These are phyloP conservation scores for Porcisia hertigi DNA, from an alignment of 208 protist species.

Conservation along the genomic window DNA sequence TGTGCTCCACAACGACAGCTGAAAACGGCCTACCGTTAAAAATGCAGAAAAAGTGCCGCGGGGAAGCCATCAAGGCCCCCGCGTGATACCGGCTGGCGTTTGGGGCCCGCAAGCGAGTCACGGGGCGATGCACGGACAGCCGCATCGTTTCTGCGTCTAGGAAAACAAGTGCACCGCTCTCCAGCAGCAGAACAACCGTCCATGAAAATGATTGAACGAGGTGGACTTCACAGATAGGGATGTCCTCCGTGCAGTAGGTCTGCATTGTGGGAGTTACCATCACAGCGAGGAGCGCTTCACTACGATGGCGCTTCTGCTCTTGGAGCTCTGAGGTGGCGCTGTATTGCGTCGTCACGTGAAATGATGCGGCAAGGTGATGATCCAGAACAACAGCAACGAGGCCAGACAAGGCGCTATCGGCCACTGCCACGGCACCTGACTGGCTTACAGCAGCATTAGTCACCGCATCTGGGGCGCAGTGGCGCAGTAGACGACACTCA, in stretches of 20 bases:
- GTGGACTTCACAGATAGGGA: slow-evolving; percentile 48
- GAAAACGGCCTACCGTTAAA: slow-evolving; percentile 33
- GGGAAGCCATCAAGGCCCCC: slow-evolving; percentile 4
- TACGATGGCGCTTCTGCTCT: slow-evolving; percentile 17
- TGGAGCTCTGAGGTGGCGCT: neutral
- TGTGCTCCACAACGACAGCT: slow-evolving; percentile 49
- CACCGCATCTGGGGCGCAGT: slow-evolving; percentile 24
- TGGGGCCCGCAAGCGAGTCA: slow-evolving; percentile 31
- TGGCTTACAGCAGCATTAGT: slow-evolving; percentile 23
- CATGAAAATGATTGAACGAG: slow-evolving; percentile 57
- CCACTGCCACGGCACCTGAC: slow-evolving; percentile 1
- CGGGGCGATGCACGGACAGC: slow-evolving; percentile 38
- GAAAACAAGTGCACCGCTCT: slow-evolving; percentile 72
- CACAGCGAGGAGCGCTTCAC: slow-evolving; percentile 13
- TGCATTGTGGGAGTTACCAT: slow-evolving; percentile 20
- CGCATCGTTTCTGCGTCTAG: slow-evolving; percentile 68
- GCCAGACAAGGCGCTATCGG: slow-evolving; percentile 6
- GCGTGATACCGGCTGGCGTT: slow-evolving; percentile 23
- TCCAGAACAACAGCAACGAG: slow-evolving; percentile 51
- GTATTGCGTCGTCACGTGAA: slow-evolving; percentile 26
- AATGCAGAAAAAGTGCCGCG: slow-evolving; percentile 29
- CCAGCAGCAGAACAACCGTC: slow-evolving; percentile 54
- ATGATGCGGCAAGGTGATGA: slow-evolving; percentile 48
- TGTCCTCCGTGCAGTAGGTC: slow-evolving; percentile 54
- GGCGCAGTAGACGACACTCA: slow-evolving; percentile 20